Percentiles rank a stretch among this genome's conserved stretches.
phyloP scores from a whole-genome alignment of 2,329 filamentous ascomycete genomes.

The Coniochaeta ligniaria region DNA sequence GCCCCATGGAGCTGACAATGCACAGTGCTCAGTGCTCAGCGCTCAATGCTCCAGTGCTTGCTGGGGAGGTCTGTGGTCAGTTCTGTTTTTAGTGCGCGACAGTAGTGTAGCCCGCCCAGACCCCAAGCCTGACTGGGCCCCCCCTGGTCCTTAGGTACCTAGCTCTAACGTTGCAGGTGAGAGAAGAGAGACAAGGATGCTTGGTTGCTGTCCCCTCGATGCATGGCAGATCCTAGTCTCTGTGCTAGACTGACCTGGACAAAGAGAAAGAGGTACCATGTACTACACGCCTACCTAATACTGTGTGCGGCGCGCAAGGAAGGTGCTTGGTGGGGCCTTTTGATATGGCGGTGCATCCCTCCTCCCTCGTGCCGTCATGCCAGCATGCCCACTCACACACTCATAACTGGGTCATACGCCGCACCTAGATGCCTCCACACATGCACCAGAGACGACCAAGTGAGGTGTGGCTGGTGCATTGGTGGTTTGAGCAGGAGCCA shows the following conservation, averaged over 20 bases:
- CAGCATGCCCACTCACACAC: not conserved
- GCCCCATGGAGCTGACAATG: not conserved
- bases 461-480: not conserved
- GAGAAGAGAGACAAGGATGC: not conserved
- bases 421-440: not conserved
- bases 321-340: not conserved
- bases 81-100: not conserved
- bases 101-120: not conserved
- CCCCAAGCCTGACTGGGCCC: not conserved
- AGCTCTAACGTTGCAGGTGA: not conserved
- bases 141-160: not conserved
- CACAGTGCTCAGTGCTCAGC: too few relatives aligned
- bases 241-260: not conserved
- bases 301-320: not conserved
- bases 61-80: not conserved
- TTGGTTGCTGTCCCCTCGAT: not conserved
- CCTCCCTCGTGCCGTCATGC: not conserved
- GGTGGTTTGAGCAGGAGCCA: not conserved
- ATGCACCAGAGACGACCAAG: not conserved
- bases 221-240: not conserved
- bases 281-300: not conserved
- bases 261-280: not conserved
- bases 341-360: not conserved
- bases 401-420: not conserved
- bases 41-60: not conserved